Percentiles rank a stretch among this genome's conserved stretches.
phyloP scores from a whole-genome alignment of 2,329 filamentous ascomycete species.

The Monosporascus sp. region DNA sequence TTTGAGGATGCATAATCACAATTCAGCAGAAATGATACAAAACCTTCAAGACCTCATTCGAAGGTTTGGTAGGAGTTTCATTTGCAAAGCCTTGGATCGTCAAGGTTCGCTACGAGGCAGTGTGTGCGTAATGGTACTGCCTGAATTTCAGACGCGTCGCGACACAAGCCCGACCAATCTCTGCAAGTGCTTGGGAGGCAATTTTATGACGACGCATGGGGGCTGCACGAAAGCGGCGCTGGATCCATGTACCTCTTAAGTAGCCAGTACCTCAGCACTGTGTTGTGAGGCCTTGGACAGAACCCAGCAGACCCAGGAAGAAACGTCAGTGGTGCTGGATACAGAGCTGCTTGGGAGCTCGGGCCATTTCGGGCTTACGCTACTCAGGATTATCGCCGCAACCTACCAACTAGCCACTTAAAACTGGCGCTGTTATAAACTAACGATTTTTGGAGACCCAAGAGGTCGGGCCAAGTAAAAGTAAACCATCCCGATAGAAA shows the following conservation, averaged over 20 bases:
- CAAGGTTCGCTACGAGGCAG: neutral
- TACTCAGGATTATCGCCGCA: too few relatives aligned
- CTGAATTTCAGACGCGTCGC: slow-evolving; percentile 8
- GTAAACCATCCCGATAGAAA: too few relatives aligned
- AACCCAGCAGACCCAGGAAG: too few relatives aligned
- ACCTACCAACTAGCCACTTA: too few relatives aligned
- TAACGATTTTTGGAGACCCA: too few relatives aligned
- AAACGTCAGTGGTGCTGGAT: too few relatives aligned
- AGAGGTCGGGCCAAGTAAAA: too few relatives aligned
- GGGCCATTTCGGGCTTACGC: too few relatives aligned
- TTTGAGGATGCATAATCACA: neutral
- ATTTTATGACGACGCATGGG: slow-evolving; percentile 7
- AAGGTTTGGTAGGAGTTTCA: neutral
- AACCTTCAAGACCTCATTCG: neutral
- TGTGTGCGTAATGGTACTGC: neutral
- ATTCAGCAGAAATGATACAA: neutral
- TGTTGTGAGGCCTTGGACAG: slow-evolving; percentile 1
- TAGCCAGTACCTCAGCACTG: slow-evolving; percentile 20
- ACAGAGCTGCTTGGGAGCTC: too few relatives aligned
- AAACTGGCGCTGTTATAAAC: too few relatives aligned
- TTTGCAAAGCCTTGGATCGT: neutral
- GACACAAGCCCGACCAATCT: neutral
- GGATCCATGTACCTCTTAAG: slow-evolving; percentile 17
- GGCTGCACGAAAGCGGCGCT: slow-evolving; percentile 20
- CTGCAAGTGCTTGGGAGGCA: neutral